phyloP scores from a whole-genome alignment of 176 grass and related monocot species.

The Hsuehochloa calcarea region DNA sequence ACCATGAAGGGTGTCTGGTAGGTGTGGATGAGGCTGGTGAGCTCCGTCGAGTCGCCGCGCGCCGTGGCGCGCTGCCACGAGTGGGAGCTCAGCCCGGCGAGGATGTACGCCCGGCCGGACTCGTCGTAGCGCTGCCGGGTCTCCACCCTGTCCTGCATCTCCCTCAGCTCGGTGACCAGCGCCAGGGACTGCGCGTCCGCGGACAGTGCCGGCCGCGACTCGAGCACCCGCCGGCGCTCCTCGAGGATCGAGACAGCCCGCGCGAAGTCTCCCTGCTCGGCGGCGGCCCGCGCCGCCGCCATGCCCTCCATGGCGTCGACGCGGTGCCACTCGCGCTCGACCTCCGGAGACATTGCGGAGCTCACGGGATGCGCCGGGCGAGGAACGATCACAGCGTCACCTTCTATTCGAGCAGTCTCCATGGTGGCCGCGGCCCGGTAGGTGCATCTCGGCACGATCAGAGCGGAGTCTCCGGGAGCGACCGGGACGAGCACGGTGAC shows the following conservation, averaged over 20 bases:
- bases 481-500: slow-evolving; percentile 47
- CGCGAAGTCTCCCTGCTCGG: slow-evolving; percentile 22
- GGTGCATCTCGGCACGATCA: slow-evolving; percentile 44
- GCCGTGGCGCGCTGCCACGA: slow-evolving; percentile 52
- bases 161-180: slow-evolving; percentile 48
- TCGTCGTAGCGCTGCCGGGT: slow-evolving; percentile 32
- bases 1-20: slow-evolving; percentile 61
- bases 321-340: slow-evolving; percentile 49
- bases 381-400: slow-evolving; percentile 22
- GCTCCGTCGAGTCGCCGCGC: slow-evolving; percentile 42
- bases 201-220: not conserved
- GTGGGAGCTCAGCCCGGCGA: slow-evolving; percentile 52
- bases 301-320: slow-evolving; percentile 42
- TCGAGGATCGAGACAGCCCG: slow-evolving; percentile 34
- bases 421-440: slow-evolving; percentile 52
- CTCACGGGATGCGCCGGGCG: slow-evolving; percentile 15
- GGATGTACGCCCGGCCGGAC: slow-evolving; percentile 51
- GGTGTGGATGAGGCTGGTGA: slow-evolving; percentile 17
- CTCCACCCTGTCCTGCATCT: slow-evolving; percentile 53
- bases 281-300: slow-evolving; percentile 30
- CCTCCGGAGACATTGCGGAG: slow-evolving; percentile 37
- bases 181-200: slow-evolving; percentile 19
- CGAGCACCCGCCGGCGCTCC: not conserved
- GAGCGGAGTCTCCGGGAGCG: not conserved
- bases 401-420: slow-evolving; percentile 28